A percentile compares a stretch with the other conserved stretches of the same genome.
phyloP scores from a whole-genome alignment of 1,284 basidiomycete species.

The Cutaneotrichosporon dermatis region DNA sequence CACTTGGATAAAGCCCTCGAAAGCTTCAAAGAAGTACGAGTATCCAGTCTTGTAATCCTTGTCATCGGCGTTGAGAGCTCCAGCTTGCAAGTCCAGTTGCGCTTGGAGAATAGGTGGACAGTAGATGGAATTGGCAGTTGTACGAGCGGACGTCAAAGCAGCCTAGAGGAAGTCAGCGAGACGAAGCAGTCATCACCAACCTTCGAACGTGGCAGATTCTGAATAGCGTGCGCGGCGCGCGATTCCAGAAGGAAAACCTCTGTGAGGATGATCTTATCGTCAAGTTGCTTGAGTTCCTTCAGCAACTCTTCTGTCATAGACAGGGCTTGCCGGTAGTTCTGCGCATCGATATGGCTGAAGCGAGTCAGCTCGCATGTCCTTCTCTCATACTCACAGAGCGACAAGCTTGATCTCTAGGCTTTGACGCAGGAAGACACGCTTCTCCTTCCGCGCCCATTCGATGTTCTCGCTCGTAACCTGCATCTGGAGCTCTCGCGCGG shows the following conservation, averaged over 20 bases:
- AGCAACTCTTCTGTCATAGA: constrained; percentile 77
- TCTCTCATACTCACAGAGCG: constrained; percentile 58
- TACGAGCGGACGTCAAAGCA: constrained; percentile 83
- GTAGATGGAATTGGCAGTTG: constrained; percentile 95
- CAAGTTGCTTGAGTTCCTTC: constrained; percentile 83
- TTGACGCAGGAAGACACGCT: constrained; percentile 93
- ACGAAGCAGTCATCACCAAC: constrained; percentile 44
- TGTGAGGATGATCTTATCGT: constrained; percentile 97
- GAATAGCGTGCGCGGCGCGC: constrained; percentile 80
- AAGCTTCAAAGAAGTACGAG: constrained; percentile 96
- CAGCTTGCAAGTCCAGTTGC: constrained; percentile 84
- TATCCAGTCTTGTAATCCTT: constrained; percentile 97
- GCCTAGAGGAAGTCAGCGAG: constrained; percentile 55
- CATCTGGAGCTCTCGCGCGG: constrained; percentile 75
- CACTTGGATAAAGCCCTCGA: constrained; percentile 73
- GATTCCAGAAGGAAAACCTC: constrained; percentile 94
- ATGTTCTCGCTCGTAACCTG: constrained; percentile 84
- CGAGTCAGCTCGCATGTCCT: too few species aligned
- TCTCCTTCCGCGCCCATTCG: constrained; percentile 85
- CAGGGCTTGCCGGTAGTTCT: constrained; percentile 74
- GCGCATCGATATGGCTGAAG: constrained; percentile 66
- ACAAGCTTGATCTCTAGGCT: constrained; percentile 87
- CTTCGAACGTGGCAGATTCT: constrained; percentile 93
- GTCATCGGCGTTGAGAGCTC: constrained; percentile 91
- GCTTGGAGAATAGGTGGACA: constrained; percentile 92